These are phyloP conservation scores for Avena eriantha DNA, from an alignment of 176 grass and related monocot species.

Conservation along the genomic window DNA sequence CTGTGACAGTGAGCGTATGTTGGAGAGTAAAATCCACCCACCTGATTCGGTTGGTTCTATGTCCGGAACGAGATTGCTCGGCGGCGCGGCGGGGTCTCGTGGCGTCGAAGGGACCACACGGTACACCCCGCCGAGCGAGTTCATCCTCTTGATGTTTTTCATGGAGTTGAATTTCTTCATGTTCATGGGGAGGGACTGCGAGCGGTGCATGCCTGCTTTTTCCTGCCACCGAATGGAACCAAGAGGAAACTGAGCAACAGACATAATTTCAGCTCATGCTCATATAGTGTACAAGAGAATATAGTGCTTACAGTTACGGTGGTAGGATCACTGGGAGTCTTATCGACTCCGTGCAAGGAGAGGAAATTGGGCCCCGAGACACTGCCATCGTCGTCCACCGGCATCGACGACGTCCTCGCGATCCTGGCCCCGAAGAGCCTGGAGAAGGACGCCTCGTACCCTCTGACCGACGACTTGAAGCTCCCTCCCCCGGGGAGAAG, in stretches of 20 bases:
- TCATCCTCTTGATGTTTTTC: slow-evolving; percentile 85
- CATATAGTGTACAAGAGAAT: not conserved
- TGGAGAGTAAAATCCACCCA: slow-evolving; percentile 14
- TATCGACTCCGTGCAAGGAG: slow-evolving; percentile 14
- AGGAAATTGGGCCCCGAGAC: slow-evolving; percentile 18
- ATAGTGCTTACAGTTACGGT: slow-evolving; percentile 32
- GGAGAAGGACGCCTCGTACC: slow-evolving; percentile 54
- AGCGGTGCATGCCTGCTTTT: slow-evolving; percentile 64
- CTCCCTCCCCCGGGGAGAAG: slow-evolving; percentile 59
- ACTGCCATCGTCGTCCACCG: not conserved
- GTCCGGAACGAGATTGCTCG: slow-evolving; percentile 43
- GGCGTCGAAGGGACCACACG: slow-evolving; percentile 72
- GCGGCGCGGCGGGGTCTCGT: not conserved
- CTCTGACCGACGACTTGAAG: slow-evolving; percentile 62
- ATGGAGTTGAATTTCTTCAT: slow-evolving; percentile 53
- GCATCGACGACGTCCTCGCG: slow-evolving; percentile 59
- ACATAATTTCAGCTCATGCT: too few species aligned
- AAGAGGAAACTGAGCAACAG: not conserved
- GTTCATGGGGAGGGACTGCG: slow-evolving; percentile 76
- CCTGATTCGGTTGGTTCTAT: slow-evolving; percentile 58
- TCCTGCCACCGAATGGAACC: slow-evolving; percentile 28
- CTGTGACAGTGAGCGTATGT: not conserved
- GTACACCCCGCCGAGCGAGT: slow-evolving; percentile 74
- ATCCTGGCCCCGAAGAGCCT: slow-evolving; percentile 62
- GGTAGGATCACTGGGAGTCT: not conserved